Evolutionary conservation across 2,329 filamentous ascomycete genomes (phyloP).

Genomic region (Myriosclerotinia duriaeana): DNA sequence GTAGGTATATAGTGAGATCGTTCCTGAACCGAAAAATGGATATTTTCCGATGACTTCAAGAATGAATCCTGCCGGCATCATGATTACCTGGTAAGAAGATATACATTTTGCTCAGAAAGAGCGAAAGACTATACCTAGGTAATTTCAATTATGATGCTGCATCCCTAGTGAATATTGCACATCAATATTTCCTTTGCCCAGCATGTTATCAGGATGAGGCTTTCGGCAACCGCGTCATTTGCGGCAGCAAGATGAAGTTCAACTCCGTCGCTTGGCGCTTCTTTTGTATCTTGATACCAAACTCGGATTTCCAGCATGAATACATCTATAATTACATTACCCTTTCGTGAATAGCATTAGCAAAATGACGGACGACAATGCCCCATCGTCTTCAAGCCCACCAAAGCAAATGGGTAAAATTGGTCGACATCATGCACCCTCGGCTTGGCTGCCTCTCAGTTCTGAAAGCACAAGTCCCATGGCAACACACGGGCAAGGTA

Average conservation of each 20-base stretch:
- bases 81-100: too few species aligned
- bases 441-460: slow-evolving; percentile 35
- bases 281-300: slow-evolving; percentile 11
- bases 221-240: not conserved
- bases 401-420: slow-evolving; percentile 9
- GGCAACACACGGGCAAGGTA: slow-evolving; percentile 38
- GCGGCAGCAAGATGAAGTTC: not conserved
- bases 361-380: slow-evolving; percentile 17
- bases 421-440: slow-evolving; percentile 23
- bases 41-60: too few species aligned
- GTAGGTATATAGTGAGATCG: too few species aligned
- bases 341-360: not conserved
- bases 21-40: too few species aligned
- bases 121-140: not conserved
- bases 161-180: not conserved
- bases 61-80: too few species aligned
- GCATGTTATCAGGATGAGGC: not conserved
- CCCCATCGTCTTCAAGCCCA: slow-evolving; percentile 1
- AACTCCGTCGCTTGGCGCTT: slow-evolving; percentile 12
- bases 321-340: not conserved
- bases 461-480: slow-evolving; percentile 37
- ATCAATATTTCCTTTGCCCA: slow-evolving; percentile 4
- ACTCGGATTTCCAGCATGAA: not conserved
- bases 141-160: not conserved
- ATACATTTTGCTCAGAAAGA: not conserved